Evolutionary conservation across 2,329 filamentous ascomycete genomes (phyloP), one percentile per base, ranked within the genome.

Genomic region (Taxawa tesnikishii): DNA sequence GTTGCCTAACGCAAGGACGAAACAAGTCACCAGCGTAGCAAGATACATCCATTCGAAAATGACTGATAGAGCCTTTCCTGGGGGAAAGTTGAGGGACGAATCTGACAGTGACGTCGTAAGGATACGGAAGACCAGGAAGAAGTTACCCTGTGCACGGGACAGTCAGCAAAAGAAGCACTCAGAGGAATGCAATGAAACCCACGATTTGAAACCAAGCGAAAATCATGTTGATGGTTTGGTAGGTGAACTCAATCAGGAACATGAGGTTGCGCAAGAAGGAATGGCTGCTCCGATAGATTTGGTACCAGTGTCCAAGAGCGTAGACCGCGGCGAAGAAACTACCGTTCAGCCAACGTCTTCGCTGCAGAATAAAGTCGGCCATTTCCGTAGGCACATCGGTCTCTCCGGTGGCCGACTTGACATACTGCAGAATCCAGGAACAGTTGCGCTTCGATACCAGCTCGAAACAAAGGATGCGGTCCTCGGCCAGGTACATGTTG

Each of bases 401-500:
- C 65, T 98, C 90, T 42, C 90, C 90, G 7, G 75, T 94, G 9
- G 90, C 83, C 2, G 87, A 94, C 61, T 98, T 98, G 65, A 98
- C 90, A 51, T 98, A 98, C 52, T 94, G 87, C 48, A 98, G 62
- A 38, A 96, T 83, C 90, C 90, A 98, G 50, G 88, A 82, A 54
- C 87, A 94, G 53, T 94, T 94, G 42, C 90, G 77, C 64, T 98
- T 98, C 28, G 87, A 84, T 39, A 98, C 90, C 31, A 98, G 75
- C 60, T 98, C 90, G 68, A 94, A 98, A 59, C 90, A 98, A 21
- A 98, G 75, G 53, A 98, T 98, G 67, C 90, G 83, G 70, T 98
- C 90, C 54, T 98, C 90, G 34, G 90, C 90, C 37, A 98, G 73
- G 53, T 96, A 98, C 90, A 98, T 98, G 59, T 98, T 98, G 44